A percentile compares a stretch with the other conserved stretches of the same genome.
Evolutionary conservation across 2,329 filamentous ascomycete genomes (phyloP).

Genomic region (Pezicula radicicola): DNA sequence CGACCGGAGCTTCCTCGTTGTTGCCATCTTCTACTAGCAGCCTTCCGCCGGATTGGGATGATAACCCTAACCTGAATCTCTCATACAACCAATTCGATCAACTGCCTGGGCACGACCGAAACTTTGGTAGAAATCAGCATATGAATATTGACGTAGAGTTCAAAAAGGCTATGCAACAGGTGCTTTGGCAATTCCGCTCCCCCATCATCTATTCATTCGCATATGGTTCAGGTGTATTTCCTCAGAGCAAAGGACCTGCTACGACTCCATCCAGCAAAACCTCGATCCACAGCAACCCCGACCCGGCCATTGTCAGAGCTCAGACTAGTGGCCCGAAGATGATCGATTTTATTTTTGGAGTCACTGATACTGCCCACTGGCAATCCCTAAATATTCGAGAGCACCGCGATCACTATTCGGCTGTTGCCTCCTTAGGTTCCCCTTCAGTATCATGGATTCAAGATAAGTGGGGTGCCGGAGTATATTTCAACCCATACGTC

Average conservation of each 20-base stretch:
- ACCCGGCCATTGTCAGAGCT: conserved; percentile 75
- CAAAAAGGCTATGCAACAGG: conserved; percentile 82
- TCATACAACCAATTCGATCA: conserved; percentile 74
- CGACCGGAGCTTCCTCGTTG: neutral
- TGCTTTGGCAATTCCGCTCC: conserved; percentile 87
- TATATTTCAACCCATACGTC: conserved; percentile 97
- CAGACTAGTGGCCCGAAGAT: conserved; percentile 90
- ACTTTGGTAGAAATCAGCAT: conserved; percentile 94
- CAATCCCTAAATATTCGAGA: conserved; percentile 88
- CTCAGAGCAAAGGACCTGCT: conserved; percentile 55
- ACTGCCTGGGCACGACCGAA: conserved; percentile 43
- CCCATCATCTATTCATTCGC: conserved; percentile 96
- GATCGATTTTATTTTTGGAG: conserved; percentile 98
- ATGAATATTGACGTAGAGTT: conserved; percentile 95
- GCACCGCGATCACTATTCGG: conserved; percentile 90
- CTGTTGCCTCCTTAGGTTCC: conserved; percentile 77
- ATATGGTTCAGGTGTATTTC: conserved; percentile 95
- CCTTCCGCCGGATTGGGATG: conserved; percentile 60
- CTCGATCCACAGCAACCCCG: conserved; percentile 78
- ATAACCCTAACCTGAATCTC: conserved; percentile 68
- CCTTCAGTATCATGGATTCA: conserved; percentile 82
- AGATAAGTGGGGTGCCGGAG: conserved; percentile 84
- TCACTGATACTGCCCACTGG: conserved; percentile 94
- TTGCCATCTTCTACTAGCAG: neutral
- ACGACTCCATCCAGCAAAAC: conserved; percentile 49